Evolutionary conservation across 371 early-diverging fungal genomes (phyloP), one percentile per base, ranked within the genome.

Genomic region (Lichtheimia ramosa): DNA sequence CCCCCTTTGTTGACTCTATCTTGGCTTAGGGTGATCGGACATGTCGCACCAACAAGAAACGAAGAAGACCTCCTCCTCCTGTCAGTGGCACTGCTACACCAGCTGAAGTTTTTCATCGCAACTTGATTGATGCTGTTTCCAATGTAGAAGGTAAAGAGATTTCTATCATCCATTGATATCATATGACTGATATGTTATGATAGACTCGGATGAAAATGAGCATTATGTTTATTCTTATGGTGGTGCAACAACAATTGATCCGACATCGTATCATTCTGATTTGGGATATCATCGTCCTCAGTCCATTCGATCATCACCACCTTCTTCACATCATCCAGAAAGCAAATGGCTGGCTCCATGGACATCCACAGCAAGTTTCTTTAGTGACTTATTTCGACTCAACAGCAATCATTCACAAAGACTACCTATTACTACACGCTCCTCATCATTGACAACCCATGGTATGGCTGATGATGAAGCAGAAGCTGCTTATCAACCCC

Each of bases 191-290:
- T 54, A 3, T 24, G 15, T 10, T 0, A 8, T 48, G n/a, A 28
- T 54, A 77, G 79, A 78, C 54, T 78, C 79, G 16, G 79, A 78
- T 58, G 79, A 78, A 63, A 75, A 78, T 41, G 79, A 78, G 61
- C 74, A 69, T 18, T 78, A 78, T 56, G 75, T 78, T 5, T 78
- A 78, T 51, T 73, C 79, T 10, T 78, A 69, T 43, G 70, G 73
- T 7, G 63, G 62, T 28, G 58, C 68, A 10, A 54, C 48, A 23
- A 6, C 48, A 4, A 52, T 57, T 18, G 41, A 57, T 20, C 58
- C 51, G 25, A 28, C 62, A 23, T 42, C 43, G 23, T 14, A 62
- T 48, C 56, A 54, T 59, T 53, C 50, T 8, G 52, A 57, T 46
- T 51, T 52, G 40, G 34, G 34, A 18, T 57, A 57, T 28, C 34